Conservation (phyloP, 768 basidiomycete genomes). For the Mycena crocata region DNA sequence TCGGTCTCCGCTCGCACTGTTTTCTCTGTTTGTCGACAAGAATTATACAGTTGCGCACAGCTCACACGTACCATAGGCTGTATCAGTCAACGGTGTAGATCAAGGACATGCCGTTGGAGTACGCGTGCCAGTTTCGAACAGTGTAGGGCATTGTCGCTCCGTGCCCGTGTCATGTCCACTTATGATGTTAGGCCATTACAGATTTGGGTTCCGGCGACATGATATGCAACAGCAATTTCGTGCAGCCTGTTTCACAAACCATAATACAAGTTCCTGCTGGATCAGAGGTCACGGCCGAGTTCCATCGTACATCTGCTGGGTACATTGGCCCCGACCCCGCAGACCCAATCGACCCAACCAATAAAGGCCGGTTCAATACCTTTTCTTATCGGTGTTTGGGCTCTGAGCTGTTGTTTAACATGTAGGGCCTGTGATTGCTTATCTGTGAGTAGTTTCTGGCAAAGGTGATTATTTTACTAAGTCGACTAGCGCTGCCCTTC, state of each 20-base stretch:
- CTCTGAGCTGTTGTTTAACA: slow-evolving; percentile 43
- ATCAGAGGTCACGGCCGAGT: slow-evolving; percentile 52
- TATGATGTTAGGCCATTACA: slow-evolving; percentile 50
- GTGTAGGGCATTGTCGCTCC: slow-evolving; percentile 39
- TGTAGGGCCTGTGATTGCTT: slow-evolving; percentile 53
- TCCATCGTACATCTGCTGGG: slow-evolving; percentile 52
- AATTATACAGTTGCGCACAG: no score
- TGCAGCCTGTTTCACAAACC: slow-evolving; percentile 48
- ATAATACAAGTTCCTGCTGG: slow-evolving; percentile 55
- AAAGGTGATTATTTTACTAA: neutral
- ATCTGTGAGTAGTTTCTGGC: slow-evolving; percentile 43
- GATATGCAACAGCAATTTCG: slow-evolving; percentile 55
- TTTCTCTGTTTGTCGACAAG: neutral
- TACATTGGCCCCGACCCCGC: slow-evolving; percentile 49
- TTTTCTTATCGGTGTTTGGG: no score
- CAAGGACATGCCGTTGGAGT: slow-evolving; percentile 59
- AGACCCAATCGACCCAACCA: slow-evolving; percentile 55
- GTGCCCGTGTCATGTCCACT: no score
- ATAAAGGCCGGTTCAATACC: slow-evolving; percentile 40
- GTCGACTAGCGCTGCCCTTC: slow-evolving; percentile 49
- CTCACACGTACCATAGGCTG: slow-evolving; percentile 35
- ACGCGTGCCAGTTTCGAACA: slow-evolving; percentile 54
- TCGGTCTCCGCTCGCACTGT: slow-evolving; percentile 1
- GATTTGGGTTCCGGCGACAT: slow-evolving; percentile 56
- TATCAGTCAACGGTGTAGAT: slow-evolving; percentile 60